Percentiles rank a stretch among this genome's conserved stretches.
phyloP scores from a whole-genome alignment of 441 rosid genomes.

The Croton laevigatus region DNA sequence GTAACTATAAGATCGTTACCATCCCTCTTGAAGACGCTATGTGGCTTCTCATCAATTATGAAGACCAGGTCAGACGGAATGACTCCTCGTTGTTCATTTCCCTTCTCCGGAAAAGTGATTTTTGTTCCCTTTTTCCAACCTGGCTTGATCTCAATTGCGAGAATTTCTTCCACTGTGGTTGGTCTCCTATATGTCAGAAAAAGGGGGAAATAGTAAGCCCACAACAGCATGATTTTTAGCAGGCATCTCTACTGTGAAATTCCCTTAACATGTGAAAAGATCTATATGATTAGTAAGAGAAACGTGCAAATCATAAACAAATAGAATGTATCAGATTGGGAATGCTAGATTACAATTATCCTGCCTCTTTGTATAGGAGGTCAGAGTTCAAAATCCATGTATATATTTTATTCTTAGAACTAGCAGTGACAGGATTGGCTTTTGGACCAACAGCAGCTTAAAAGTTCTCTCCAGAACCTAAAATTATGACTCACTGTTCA shows the following conservation, averaged over 20 bases:
- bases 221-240: not conserved
- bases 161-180: conserved; percentile 53
- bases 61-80: conserved; percentile 63
- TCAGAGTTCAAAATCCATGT: not conserved
- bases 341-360: too few species aligned
- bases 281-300: not conserved
- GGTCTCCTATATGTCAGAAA: conserved; percentile 43
- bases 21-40: conserved; percentile 60
- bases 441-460: not conserved
- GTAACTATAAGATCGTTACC: conserved; percentile 61
- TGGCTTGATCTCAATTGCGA: conserved; percentile 64
- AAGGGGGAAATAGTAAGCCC: conserved; percentile 3
- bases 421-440: not conserved
- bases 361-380: too few species aligned
- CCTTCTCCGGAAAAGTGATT: conserved; percentile 62
- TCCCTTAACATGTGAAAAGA: not conserved
- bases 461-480: not conserved
- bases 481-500: not conserved
- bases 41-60: conserved; percentile 79
- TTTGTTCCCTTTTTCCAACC: conserved; percentile 85
- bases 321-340: not conserved
- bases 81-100: conserved; percentile 61
- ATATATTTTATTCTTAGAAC: not conserved
- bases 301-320: not conserved
- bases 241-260: not conserved